Base-by-base conservation (phyloP, 2,329 filamentous ascomycete species). In the Aureobasidium pullulans region DNA sequence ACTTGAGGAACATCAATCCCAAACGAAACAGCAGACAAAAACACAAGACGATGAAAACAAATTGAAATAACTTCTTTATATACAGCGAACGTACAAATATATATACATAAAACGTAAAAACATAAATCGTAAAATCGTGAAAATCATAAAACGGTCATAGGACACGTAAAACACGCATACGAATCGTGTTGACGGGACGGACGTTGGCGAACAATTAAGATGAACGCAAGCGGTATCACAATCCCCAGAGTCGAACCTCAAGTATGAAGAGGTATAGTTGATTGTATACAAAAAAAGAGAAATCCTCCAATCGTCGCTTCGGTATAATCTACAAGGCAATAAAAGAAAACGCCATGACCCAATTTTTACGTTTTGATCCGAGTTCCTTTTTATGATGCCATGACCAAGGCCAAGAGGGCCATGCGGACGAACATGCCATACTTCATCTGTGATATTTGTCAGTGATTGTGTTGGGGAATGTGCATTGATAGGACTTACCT, bases 391-490 rank as follows among this genome's bases (percentile, higher is more conserved):
- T 67, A 77, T 13, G 76, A 76, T 60, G 80, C 85, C 88, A 99
- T 88, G 74, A 97, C 90, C 74, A 97, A 80, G 66, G 94, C 94
- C 73, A 99, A 81, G 77, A 99, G 77, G 67, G 94, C 94, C 94
- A 99, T 99, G 73, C 94, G 88, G 75, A 89, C 95, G 81, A 96
- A 97, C 68, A 99, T 84, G 68, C 94, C 94, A 77, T 97, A 96
- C 77, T 88, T 85, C 93, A 96, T 96, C 92, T 96, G 69, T 61
- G 62, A 48, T 13, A 60, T 64, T 32, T 46, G 71, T 85, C 73
- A 84, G 79, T 65, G 65, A 44, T 36, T 42, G 50, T 42, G 37
- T 44, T 57, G 36, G 7, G 11, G 10, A 44, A 8, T n/a, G 11
- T 13, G 6, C 49, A 8, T 19, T 10, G 10, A 31, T 19, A 39